Percentiles rank a stretch among this genome's conserved stretches.
Conservation (phyloP, 2,329 filamentous ascomycete species). For the Xylaria multiplex region DNA sequence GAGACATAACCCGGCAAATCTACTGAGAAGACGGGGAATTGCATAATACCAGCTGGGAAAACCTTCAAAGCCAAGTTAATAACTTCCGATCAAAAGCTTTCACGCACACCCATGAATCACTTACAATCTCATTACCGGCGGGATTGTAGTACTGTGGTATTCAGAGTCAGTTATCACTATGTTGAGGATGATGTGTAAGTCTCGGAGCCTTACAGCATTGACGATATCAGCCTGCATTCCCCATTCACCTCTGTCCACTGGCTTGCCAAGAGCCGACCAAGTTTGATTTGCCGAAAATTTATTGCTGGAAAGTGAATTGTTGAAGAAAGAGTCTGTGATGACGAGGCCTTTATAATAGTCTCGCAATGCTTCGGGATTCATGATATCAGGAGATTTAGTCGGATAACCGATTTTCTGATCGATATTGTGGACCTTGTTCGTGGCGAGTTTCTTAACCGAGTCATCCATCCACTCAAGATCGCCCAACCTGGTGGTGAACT, state of each 20-base stretch:
- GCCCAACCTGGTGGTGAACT: conserved; percentile 63
- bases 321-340: conserved; percentile 64
- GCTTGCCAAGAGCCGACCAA: conserved; percentile 68
- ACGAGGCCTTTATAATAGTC: conserved; percentile 64
- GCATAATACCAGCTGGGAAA: conserved; percentile 74
- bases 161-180: background rate
- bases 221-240: conserved; percentile 68
- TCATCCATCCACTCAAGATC: conserved; percentile 68
- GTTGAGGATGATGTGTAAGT: background rate
- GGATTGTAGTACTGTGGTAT: conserved; percentile 63
- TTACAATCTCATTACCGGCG: conserved; percentile 68
- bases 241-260: conserved; percentile 69
- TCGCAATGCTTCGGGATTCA: conserved; percentile 62
- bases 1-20: conserved; percentile 62
- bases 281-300: conserved; percentile 55
- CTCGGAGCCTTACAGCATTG: conserved; percentile 56
- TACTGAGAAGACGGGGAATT: conserved; percentile 69
- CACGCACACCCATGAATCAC: conserved; percentile 7
- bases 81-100: background rate
- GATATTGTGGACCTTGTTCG: conserved; percentile 71
- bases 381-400: conserved; percentile 68
- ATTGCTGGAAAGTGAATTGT: conserved; percentile 62
- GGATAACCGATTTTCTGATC: conserved; percentile 73
- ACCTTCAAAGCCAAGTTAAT: conserved; percentile 44
- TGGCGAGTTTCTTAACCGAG: conserved; percentile 65